These are phyloP conservation scores for Ganoderma leucocontextum DNA, from an alignment of 1,284 basidiomycete genomes.

Conservation along the genomic window DNA sequence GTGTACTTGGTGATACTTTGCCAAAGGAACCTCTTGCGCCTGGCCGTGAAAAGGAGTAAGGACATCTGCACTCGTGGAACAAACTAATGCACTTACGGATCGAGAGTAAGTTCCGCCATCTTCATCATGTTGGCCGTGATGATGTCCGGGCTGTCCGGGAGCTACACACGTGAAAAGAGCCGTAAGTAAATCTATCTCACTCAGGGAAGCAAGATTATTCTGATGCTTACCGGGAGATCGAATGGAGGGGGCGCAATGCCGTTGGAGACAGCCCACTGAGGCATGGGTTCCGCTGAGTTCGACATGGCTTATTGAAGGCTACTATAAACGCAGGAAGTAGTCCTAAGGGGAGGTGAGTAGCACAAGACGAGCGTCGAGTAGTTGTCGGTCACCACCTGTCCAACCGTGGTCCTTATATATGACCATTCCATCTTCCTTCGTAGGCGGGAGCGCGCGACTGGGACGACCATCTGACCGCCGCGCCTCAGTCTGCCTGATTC, in stretches of 20 bases:
- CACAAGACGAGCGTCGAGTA: neutral
- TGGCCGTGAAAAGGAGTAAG: conserved; percentile 15
- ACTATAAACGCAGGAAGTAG: neutral
- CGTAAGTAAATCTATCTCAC: neutral
- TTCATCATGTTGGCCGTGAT: conserved; percentile 65
- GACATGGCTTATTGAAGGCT: neutral
- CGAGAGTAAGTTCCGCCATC: conserved; percentile 51
- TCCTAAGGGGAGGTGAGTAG: neutral
- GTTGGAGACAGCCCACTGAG: conserved; percentile 37
- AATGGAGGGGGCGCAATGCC: conserved; percentile 42
- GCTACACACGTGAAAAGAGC: conserved; percentile 40
- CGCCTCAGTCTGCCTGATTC: conserved; percentile 22
- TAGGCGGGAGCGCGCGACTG: neutral
- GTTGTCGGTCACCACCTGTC: neutral
- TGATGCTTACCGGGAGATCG: conserved; percentile 40
- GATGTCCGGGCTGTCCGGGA: conserved; percentile 59
- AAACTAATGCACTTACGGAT: conserved; percentile 47
- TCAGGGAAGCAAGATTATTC: neutral
- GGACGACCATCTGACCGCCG: conserved; percentile 18
- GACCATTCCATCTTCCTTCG: neutral
- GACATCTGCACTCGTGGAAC: neutral
- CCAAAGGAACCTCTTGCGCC: conserved; percentile 42
- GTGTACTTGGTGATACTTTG: conserved; percentile 61
- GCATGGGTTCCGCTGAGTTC: conserved; percentile 19
- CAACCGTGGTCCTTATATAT: conserved; percentile 21